These are phyloP conservation scores for Fraxinus dipetala DNA, from an alignment of 305 asterid genomes.

Conservation along the genomic window DNA sequence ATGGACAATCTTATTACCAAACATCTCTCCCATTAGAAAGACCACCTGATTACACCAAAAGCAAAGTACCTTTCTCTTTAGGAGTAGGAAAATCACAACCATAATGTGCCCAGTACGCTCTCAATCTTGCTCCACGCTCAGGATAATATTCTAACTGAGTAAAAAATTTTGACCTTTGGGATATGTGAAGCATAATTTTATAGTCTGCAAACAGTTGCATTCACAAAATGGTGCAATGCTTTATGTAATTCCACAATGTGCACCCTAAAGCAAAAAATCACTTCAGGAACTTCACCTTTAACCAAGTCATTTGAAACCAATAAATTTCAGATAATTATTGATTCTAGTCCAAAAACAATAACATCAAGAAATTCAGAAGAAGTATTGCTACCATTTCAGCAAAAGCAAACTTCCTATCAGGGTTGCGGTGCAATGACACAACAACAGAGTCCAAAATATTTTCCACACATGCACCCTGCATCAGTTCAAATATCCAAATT, in stretches of 20 bases:
- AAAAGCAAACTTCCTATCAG: conserved; percentile 65
- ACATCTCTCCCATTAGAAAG: not conserved
- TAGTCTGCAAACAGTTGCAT: conserved; percentile 10
- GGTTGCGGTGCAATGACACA: conserved; percentile 50
- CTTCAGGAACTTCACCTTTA: not conserved
- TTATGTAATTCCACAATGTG: not conserved
- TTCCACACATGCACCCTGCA: conserved; percentile 85
- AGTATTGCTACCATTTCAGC: conserved; percentile 72
- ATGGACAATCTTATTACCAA: not conserved
- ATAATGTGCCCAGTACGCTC: not conserved
- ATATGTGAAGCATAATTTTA: not conserved
- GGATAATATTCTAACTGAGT: not conserved
- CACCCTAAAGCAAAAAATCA: not conserved
- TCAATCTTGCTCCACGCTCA: not conserved
- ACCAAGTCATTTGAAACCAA: not conserved
- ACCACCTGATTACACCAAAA: not conserved
- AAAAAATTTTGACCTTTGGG: not conserved
- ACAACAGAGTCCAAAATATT: conserved; percentile 71
- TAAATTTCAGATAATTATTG: not conserved
- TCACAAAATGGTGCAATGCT: conserved; percentile 49
- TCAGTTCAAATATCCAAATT: not conserved
- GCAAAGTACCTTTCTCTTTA: not conserved
- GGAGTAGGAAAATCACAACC: not conserved
- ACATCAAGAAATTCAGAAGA: not conserved
- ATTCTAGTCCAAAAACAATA: conserved; percentile 4